Evolutionary conservation across 768 basidiomycete genomes (phyloP).

Genomic region (Termitomyces sp.): DNA sequence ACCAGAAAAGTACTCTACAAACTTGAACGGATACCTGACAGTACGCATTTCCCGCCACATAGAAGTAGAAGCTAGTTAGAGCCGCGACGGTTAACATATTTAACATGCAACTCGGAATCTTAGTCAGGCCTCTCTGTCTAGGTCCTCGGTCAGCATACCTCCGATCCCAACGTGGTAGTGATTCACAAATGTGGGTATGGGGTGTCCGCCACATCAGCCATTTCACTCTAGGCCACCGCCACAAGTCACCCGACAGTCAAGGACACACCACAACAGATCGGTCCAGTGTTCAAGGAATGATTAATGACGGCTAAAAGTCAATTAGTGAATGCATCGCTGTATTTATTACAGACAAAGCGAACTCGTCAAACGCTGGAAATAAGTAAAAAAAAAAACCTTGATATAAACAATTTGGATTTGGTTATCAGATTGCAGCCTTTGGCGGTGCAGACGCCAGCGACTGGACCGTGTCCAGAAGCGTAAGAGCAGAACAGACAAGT

Average conservation of each 20-base stretch:
- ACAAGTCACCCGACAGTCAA: neutral
- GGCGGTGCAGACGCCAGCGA: conserved; percentile 13
- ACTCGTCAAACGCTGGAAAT: neutral
- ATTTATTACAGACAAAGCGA: conserved; percentile 4
- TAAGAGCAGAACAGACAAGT: neutral
- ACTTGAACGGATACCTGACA: neutral
- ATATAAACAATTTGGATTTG: neutral
- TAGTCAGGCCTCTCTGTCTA: neutral
- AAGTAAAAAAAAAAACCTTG: neutral
- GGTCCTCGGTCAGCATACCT: neutral
- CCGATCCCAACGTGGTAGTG: neutral
- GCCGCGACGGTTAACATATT: neutral
- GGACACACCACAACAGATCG: neutral
- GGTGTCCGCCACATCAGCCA: neutral
- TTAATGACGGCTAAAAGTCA: neutral
- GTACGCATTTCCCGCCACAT: neutral
- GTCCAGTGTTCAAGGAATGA: neutral
- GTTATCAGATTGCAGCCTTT: neutral
- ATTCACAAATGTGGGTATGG: neutral
- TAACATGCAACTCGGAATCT: neutral
- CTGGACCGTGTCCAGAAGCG: conserved; percentile 12
- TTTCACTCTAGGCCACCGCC: neutral
- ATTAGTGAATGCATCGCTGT: neutral
- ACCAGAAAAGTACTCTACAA: neutral
- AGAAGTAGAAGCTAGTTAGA: neutral